These are phyloP conservation scores for Diplosphaera chodatii DNA, from an alignment of 139 green algal genomes.

Conservation along the genomic window DNA sequence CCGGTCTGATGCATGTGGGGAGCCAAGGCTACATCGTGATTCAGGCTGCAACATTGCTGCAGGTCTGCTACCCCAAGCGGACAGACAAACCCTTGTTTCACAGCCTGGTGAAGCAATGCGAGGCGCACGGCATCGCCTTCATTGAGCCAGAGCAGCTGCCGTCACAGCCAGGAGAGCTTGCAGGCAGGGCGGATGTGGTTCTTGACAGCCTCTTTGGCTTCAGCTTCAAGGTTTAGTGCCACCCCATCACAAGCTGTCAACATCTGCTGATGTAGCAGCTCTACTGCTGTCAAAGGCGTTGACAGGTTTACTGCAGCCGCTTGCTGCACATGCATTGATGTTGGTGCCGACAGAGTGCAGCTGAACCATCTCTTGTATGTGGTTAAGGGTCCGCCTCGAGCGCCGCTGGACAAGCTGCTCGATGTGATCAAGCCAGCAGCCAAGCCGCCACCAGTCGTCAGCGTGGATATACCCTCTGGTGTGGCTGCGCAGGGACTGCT, in stretches of 20 bases:
- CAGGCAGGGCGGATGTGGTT: conserved; percentile 55
- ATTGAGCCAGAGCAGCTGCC: conserved; percentile 44
- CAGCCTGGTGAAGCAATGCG: conserved; percentile 68
- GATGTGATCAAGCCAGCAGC: conserved; percentile 27
- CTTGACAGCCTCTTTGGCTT: conserved; percentile 97
- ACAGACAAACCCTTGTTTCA: conserved; percentile 84
- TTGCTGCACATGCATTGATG: too few relatives aligned
- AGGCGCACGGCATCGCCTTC: conserved; percentile 59
- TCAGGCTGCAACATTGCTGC: too few relatives aligned
- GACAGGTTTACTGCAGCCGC: too few relatives aligned
- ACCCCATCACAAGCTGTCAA: too few relatives aligned
- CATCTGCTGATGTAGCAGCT: too few relatives aligned
- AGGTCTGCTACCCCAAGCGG: conserved; percentile 84
- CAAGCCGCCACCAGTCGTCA: conserved; percentile 36
- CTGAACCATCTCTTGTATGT: too few relatives aligned
- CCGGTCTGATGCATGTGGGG: too few relatives aligned
- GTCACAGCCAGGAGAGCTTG: neutral
- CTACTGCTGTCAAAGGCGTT: too few relatives aligned
- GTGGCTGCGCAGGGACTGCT: too few relatives aligned
- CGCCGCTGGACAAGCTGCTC: conserved; percentile 86
- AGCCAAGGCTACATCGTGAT: too few relatives aligned
- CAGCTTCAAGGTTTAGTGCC: conserved; percentile 84
- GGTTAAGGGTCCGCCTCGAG: conserved; percentile 63
- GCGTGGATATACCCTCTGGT: conserved; percentile 76
- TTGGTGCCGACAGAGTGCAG: too few relatives aligned